Evolutionary conservation across 148 eudicot genomes (phyloP).

Genomic region (Silene conica): DNA sequence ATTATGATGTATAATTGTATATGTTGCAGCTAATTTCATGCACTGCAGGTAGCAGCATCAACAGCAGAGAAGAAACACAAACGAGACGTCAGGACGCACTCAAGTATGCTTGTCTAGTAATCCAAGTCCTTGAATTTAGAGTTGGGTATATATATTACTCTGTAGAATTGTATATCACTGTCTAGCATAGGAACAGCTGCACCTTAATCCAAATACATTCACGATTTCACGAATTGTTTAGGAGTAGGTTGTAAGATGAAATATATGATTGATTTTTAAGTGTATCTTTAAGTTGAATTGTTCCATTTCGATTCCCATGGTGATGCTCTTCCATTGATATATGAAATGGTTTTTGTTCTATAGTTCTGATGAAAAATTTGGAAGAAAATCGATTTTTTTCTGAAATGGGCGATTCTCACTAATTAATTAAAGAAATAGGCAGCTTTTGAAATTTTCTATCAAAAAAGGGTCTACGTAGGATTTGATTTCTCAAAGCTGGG

Average conservation of each 20-base stretch:
- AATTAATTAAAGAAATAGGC: no score
- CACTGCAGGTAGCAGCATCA: not conserved
- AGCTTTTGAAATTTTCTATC: no score
- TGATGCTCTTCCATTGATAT: not conserved
- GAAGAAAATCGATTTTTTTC: no score
- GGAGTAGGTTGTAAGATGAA: not conserved
- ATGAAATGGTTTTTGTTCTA: not conserved
- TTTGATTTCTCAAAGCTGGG: no score
- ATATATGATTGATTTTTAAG: not conserved
- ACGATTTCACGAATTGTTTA: not conserved
- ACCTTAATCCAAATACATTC: not conserved
- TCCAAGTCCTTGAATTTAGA: not conserved
- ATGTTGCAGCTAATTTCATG: not conserved
- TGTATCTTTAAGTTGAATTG: not conserved
- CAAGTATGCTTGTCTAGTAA: not conserved
- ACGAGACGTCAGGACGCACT: not conserved
- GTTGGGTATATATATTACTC: not conserved
- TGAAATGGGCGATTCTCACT: no score
- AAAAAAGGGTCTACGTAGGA: no score
- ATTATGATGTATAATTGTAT: not conserved
- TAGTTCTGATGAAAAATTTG: not conserved
- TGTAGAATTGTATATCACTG: conserved; percentile 1
- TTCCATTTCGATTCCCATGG: not conserved
- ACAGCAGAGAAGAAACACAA: not conserved
- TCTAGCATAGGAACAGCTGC: not conserved